A percentile compares a stretch with the other conserved stretches of the same genome.
Evolutionary conservation across 1,284 basidiomycete species (phyloP).

Genomic region (Apiotrichum veenhuisii): DNA sequence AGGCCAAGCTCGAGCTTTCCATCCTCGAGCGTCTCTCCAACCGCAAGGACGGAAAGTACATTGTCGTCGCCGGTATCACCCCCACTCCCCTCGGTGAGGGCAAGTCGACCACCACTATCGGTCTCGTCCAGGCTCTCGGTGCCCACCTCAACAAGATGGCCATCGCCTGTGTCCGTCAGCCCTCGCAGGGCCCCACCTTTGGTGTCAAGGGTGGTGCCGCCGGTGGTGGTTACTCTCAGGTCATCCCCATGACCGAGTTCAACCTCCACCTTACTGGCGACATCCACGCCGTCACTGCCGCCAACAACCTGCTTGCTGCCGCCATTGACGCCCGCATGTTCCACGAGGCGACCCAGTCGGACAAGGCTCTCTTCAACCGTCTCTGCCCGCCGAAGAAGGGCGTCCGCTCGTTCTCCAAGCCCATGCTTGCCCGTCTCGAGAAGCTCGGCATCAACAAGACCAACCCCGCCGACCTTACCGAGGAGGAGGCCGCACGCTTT

Average conservation of each 20-base stretch:
- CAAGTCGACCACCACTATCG: constrained; percentile 98
- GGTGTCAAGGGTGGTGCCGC: constrained; percentile 99
- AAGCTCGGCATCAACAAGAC: constrained; percentile 97
- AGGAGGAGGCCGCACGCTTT: constrained; percentile 85
- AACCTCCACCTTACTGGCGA: constrained; percentile 86
- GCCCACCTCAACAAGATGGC: constrained; percentile 88
- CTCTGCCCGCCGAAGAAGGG: constrained; percentile 93
- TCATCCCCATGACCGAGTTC: constrained; percentile 98
- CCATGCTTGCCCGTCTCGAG: constrained; percentile 92
- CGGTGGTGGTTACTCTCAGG: constrained; percentile 96
- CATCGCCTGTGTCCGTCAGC: constrained; percentile 98
- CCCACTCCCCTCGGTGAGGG: constrained; percentile 97
- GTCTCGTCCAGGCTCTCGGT: constrained; percentile 92
- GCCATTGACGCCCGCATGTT: constrained; percentile 97
- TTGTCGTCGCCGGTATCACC: constrained; percentile 95
- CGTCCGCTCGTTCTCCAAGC: constrained; percentile 86
- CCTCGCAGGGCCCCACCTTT: constrained; percentile 97
- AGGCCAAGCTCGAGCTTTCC: constrained; percentile 92
- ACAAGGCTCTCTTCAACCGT: constrained; percentile 91
- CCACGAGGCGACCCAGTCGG: constrained; percentile 93
- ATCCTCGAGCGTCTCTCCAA: constrained; percentile 80
- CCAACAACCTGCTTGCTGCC: constrained; percentile 94
- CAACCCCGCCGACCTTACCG: constrained; percentile 84
- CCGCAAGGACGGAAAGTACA: constrained; percentile 92
- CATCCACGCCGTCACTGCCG: constrained; percentile 96